These are phyloP conservation scores for Omphalotus olearius DNA, from an alignment of 1,284 basidiomycete species.

Conservation along the genomic window DNA sequence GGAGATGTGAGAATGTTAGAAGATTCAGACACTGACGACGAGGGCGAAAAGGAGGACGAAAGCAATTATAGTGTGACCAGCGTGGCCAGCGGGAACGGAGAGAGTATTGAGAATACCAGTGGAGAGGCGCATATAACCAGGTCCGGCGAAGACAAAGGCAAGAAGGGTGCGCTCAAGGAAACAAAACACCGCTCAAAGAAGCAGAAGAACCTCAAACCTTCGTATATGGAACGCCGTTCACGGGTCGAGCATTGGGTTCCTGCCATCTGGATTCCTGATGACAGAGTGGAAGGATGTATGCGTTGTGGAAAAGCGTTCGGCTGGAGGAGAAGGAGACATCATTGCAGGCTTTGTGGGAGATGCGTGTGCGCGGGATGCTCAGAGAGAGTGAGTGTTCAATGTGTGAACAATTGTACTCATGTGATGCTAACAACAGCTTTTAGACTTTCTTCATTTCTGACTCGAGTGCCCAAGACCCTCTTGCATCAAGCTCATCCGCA, in stretches of 20 bases:
- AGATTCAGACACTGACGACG: slow-evolving; percentile 19
- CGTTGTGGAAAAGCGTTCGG: slow-evolving; percentile 76
- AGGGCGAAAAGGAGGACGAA: slow-evolving; percentile 4
- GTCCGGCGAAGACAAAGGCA: neutral
- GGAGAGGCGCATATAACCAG: neutral
- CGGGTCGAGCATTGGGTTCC: slow-evolving; percentile 86
- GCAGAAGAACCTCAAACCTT: slow-evolving; percentile 14
- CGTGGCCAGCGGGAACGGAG: slow-evolving; percentile 1
- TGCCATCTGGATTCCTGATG: slow-evolving; percentile 90
- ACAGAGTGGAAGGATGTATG: slow-evolving; percentile 78
- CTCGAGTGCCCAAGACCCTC: slow-evolving; percentile 35
- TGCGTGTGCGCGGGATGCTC: slow-evolving; percentile 86
- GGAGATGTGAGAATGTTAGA: slow-evolving; percentile 40
- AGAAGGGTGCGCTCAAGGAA: slow-evolving; percentile 11
- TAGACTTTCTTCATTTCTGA: slow-evolving; percentile 80
- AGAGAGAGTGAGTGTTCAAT: slow-evolving; percentile 51
- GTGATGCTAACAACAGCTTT: neutral
- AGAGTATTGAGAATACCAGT: neutral
- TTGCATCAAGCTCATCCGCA: slow-evolving; percentile 52
- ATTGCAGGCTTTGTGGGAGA: slow-evolving; percentile 85
- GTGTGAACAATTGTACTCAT: slow-evolving; percentile 1
- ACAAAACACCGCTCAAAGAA: slow-evolving; percentile 18
- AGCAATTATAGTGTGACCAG: neutral
- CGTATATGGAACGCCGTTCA: slow-evolving; percentile 35
- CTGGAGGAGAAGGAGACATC: slow-evolving; percentile 81